Conservation (phyloP, 1,139 yeast species). For the Pneumocystis carinii region DNA sequence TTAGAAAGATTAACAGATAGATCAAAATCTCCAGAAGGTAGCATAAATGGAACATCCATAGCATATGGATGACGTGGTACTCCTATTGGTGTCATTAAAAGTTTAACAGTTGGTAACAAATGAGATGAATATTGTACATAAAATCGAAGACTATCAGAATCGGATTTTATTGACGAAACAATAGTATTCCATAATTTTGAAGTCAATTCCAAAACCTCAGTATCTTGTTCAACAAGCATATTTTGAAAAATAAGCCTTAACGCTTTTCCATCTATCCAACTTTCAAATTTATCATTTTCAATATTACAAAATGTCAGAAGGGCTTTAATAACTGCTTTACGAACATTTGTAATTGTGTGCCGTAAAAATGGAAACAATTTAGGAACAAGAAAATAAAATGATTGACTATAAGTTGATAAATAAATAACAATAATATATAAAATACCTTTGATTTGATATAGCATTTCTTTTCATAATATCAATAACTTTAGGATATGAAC, state of each 20-base stretch:
- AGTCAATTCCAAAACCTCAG: constrained; percentile 53
- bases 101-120: constrained; percentile 45
- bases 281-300: constrained; percentile 39
- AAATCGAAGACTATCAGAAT: constrained; percentile 1
- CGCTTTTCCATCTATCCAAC: constrained; percentile 65
- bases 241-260: constrained; percentile 74
- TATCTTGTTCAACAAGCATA: constrained; percentile 73
- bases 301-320: constrained; percentile 61
- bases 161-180: constrained; percentile 3
- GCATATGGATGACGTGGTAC: constrained; percentile 75
- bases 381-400: constrained; percentile 71
- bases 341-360: constrained; percentile 82
- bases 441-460: constrained; percentile 20
- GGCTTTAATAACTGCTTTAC: constrained; percentile 76
- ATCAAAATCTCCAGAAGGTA: constrained; percentile 44
- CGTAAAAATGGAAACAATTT: constrained; percentile 82
- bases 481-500: constrained; percentile 67
- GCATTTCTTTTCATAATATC: constrained; percentile 54
- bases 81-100: constrained; percentile 89
- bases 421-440: constrained; percentile 22
- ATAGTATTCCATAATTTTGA: constrained; percentile 45
- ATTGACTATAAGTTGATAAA: constrained; percentile 22
- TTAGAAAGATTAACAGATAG: constrained; percentile 41
- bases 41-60: constrained; percentile 44
- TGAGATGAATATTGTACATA: constrained; percentile 24